Base-by-base conservation (phyloP, 148 eudicot species). In the Cornus suecica region DNA sequence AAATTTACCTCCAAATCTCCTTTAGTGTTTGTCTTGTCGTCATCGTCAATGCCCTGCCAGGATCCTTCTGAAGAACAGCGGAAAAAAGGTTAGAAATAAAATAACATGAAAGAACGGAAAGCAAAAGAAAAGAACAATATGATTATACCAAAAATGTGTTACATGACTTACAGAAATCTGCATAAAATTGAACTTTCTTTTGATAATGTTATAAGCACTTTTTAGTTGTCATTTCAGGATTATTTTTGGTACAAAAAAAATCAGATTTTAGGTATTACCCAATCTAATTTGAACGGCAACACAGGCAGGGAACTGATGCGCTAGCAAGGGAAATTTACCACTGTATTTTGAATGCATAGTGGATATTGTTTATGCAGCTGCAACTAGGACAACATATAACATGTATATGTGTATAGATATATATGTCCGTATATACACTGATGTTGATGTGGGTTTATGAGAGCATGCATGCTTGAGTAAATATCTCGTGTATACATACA, bases 51-150 rank as follows among this genome's bases (percentile, higher is more conserved):
- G 96, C 97, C 79, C 87, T 88, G 37, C 34, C 66, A 27, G 92
- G 99, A 84, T 95, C 94, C 79, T 84, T 92, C 99, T 95, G 91
- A 11, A 83, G n/a, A n/a, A n/a, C n/a, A n/a, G n/a, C n/a, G n/a
- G n/a, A n/a, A n/a, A n/a, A n/a, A n/a, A n/a, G n/a, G n/a, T n/a
- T n/a, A n/a, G n/a, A 37, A 37, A 37, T 37, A 37, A 37, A 37
- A 37, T n/a, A n/a, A n/a, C n/a, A 37, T 37, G 9, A 37, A 37
- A 37, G 42, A 37, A n/a, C n/a, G n/a, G n/a, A n/a, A n/a, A n/a
- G n/a, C 9, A 1, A 37, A 37, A 37, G 9, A 37, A 37, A 10
- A 37, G 42, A 37, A 37, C 42, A 6, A 6, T n/a, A n/a, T n/a
- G n/a, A n/a, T n/a, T n/a, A n/a, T n/a, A n/a, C n/a, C n/a, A n/a